These are phyloP conservation scores for Rosa rugosa DNA, from an alignment of 306 rosid genomes.

Conservation along the genomic window DNA sequence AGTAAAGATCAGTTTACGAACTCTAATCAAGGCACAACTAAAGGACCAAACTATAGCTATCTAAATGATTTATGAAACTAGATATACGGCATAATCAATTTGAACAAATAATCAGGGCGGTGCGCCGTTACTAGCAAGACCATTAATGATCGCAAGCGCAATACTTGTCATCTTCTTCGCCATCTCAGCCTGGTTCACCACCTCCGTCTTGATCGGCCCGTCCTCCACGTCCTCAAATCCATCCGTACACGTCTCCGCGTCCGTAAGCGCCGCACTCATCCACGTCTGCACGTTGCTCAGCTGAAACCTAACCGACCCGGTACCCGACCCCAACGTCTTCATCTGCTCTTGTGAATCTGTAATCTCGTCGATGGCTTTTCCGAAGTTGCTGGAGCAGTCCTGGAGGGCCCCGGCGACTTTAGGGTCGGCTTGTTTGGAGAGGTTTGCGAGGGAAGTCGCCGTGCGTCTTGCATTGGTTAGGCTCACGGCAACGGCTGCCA, in stretches of 20 bases:
- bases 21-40: neutral
- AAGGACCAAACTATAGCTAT: neutral
- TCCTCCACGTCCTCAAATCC: constrained; percentile 72
- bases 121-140: constrained; percentile 42
- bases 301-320: constrained; percentile 61
- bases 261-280: constrained; percentile 96
- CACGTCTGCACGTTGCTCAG: constrained; percentile 98
- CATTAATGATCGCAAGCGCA: constrained; percentile 77
- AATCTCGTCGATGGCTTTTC: constrained; percentile 74
- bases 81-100: neutral
- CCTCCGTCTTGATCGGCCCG: constrained; percentile 52
- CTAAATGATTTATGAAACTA: neutral
- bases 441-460: constrained; percentile 55
- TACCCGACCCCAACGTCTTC: constrained; percentile 48
- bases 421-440: constrained; percentile 44
- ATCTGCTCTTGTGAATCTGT: constrained; percentile 83
- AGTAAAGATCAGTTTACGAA: neutral
- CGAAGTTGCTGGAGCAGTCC: constrained; percentile 80
- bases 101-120: neutral
- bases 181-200: constrained; percentile 40
- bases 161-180: constrained; percentile 77
- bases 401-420: constrained; percentile 57
- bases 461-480: constrained; percentile 50
- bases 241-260: constrained; percentile 87
- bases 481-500: constrained; percentile 59